Percentiles rank a stretch among this genome's conserved stretches.
phyloP scores from a whole-genome alignment of 2,329 filamentous ascomycete genomes.

The Ambrosiella beaveri region DNA sequence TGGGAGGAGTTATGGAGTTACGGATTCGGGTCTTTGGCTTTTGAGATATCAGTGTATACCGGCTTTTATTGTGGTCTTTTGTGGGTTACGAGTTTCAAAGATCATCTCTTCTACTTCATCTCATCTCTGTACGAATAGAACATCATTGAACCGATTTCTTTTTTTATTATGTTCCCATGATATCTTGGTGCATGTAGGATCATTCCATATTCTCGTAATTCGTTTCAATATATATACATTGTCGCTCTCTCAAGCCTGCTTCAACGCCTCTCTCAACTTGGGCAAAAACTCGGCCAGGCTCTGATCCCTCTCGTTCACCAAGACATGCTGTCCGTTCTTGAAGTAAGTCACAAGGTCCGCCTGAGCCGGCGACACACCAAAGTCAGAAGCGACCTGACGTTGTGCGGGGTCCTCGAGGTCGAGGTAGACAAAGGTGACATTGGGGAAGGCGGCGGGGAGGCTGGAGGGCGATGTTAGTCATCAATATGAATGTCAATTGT shows the following conservation, averaged over 20 bases:
- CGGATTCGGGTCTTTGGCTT: too few relatives aligned
- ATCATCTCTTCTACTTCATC: too few relatives aligned
- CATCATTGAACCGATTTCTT: too few relatives aligned
- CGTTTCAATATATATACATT: not conserved
- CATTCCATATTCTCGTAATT: too few relatives aligned
- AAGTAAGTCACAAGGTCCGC: not conserved
- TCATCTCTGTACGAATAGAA: too few relatives aligned
- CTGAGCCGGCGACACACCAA: not conserved
- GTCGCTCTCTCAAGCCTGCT: not conserved
- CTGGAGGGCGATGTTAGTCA: not conserved
- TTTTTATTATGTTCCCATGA: too few relatives aligned
- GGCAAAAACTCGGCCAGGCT: not conserved
- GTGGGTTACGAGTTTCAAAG: too few relatives aligned
- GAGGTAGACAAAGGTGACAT: conserved; percentile 2
- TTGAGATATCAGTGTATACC: too few relatives aligned
- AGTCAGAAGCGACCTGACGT: not conserved
- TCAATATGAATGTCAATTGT: not conserved
- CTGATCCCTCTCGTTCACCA: not conserved
- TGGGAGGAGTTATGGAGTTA: too few relatives aligned
- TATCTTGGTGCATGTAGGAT: too few relatives aligned
- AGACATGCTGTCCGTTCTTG: not conserved
- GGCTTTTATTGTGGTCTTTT: too few relatives aligned
- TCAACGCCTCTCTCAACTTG: not conserved
- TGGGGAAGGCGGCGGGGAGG: not conserved
- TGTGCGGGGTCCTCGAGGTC: not conserved